These are phyloP conservation scores for Theobroma cacao DNA, from an alignment of 345 rosid species.

Conservation along the genomic window DNA sequence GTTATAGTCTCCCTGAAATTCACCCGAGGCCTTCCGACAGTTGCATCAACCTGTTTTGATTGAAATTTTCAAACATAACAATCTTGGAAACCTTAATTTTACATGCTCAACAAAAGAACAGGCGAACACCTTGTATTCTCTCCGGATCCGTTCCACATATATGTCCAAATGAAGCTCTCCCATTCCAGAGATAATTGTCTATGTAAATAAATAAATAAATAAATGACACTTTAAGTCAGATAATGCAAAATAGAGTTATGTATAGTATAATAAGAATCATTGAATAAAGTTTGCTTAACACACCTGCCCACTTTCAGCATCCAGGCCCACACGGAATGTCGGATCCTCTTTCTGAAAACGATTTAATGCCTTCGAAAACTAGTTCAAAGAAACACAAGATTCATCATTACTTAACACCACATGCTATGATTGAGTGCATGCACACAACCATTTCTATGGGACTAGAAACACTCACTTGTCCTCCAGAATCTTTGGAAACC, in stretches of 20 bases:
- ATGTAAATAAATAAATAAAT: constrained; percentile 20
- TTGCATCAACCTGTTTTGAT: constrained; percentile 78
- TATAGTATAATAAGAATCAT: neutral
- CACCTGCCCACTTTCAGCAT: constrained; percentile 97
- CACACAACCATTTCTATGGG: neutral
- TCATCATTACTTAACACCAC: constrained; percentile 9
- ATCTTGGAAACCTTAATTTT: neutral
- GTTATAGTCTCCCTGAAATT: constrained; percentile 96
- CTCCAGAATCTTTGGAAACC: constrained; percentile 92
- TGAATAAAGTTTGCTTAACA: constrained; percentile 8
- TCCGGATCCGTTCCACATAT: constrained; percentile 89
- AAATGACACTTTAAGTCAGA: neutral
- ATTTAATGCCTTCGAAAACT: constrained; percentile 98
- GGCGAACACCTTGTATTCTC: constrained; percentile 82
- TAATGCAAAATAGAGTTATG: neutral
- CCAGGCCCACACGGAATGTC: constrained; percentile 97
- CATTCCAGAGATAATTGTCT: constrained; percentile 99
- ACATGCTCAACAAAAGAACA: neutral
- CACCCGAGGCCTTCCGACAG: constrained; percentile 97
- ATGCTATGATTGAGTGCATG: neutral
- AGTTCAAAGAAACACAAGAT: constrained; percentile 13
- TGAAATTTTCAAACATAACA: neutral
- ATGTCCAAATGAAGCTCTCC: constrained; percentile 97
- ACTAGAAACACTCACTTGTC: constrained; percentile 65
- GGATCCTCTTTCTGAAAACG: constrained; percentile 98